Percentiles rank a stretch among this genome's conserved stretches.
These are phyloP conservation scores for Albizia julibrissin DNA, from an alignment of 306 rosid genomes.

Conservation along the genomic window DNA sequence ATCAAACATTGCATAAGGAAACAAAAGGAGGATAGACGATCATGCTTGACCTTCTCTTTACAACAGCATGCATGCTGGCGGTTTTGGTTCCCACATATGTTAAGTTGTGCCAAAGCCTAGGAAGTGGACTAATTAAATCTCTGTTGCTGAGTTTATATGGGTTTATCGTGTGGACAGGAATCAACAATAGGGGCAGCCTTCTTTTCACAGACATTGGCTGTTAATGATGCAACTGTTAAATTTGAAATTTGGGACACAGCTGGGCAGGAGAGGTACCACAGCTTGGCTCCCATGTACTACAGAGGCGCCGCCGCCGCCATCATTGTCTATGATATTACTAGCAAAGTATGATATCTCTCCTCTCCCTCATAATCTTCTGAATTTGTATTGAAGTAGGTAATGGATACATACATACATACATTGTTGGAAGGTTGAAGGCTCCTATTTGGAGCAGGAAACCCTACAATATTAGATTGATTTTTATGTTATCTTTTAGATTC, in stretches of 20 bases:
- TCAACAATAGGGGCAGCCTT: constrained; percentile 70
- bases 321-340: constrained; percentile 68
- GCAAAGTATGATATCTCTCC: constrained; percentile 41
- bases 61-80: neutral
- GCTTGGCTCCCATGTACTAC: constrained; percentile 75
- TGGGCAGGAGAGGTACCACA: constrained; percentile 68
- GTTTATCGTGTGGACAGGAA: constrained; percentile 44
- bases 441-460: neutral
- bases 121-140: neutral
- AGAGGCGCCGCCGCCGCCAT: constrained; percentile 72
- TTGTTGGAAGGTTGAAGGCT: neutral
- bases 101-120: constrained; percentile 25
- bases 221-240: constrained; percentile 57
- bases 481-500: neutral
- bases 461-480: neutral
- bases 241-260: constrained; percentile 74
- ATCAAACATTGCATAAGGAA: neutral
- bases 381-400: constrained; percentile 8
- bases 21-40: neutral
- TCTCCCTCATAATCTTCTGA: constrained; percentile 27
- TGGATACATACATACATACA: neutral
- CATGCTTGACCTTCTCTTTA: neutral
- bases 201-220: constrained; percentile 68
- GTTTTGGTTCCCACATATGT: constrained; percentile 25
- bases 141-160: constrained; percentile 28